A percentile compares a stretch with the other conserved stretches of the same genome.
Evolutionary conservation across 257 asterid genomes (phyloP).

Genomic region (Agastache rugosa): DNA sequence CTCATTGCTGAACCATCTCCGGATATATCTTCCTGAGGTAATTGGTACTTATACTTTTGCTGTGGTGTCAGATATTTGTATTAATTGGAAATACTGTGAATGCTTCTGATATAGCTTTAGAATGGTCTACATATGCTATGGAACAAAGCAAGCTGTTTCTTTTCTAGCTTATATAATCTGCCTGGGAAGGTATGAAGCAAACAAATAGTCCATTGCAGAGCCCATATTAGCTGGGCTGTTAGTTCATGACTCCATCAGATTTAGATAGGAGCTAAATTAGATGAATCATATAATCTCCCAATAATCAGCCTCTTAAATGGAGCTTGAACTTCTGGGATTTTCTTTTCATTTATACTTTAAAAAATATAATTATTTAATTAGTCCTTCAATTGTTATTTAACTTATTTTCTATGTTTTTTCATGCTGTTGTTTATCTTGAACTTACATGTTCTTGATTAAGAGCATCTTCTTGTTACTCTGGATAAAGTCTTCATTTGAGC

Average conservation of each 20-base stretch:
- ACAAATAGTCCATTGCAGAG: conserved; percentile 13
- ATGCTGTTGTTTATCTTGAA: conserved; percentile 20
- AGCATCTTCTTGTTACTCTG: conserved; percentile 21
- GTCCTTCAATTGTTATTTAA: background rate
- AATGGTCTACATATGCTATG: conserved; percentile 7
- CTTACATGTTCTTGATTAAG: conserved; percentile 27
- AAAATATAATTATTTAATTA: background rate
- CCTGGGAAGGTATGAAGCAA: background rate
- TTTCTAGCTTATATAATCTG: conserved; percentile 19
- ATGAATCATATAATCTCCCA: conserved; percentile 13
- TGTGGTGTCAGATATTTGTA: conserved; percentile 8
- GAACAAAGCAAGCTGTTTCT: conserved; percentile 14
- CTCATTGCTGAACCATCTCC: conserved; percentile 95
- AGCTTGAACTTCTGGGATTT: conserved; percentile 22
- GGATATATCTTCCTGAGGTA: conserved; percentile 99
- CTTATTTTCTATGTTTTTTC: background rate
- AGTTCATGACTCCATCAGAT: conserved; percentile 16
- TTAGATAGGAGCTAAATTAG: conserved; percentile 6
- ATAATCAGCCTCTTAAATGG: conserved; percentile 24
- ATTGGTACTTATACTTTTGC: conserved; percentile 13
- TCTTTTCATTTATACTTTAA: conserved; percentile 4
- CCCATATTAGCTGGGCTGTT: conserved; percentile 6
- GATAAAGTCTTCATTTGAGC: conserved; percentile 12
- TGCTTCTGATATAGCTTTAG: conserved; percentile 17
- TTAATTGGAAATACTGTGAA: background rate